Conservation (phyloP, 371 early-diverging fungal species). For the Capillidium heterosporum region DNA sequence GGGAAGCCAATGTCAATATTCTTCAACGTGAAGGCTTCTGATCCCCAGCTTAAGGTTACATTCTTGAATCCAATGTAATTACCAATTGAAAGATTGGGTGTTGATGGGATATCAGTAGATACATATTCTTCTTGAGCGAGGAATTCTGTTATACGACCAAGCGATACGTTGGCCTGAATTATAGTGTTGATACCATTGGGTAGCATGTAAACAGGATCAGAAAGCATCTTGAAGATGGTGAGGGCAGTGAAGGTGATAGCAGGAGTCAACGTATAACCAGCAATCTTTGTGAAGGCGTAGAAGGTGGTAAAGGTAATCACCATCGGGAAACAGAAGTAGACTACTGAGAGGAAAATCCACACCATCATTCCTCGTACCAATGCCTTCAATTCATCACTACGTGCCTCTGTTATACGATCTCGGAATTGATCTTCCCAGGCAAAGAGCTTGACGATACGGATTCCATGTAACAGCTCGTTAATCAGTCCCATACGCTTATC, state of each 20-base stretch:
- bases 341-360: slow-evolving; percentile 20
- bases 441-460: slow-evolving; percentile 50
- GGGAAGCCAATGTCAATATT: slow-evolving; percentile 33
- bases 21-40: slow-evolving; percentile 20
- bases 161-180: slow-evolving; percentile 29
- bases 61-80: slow-evolving; percentile 24
- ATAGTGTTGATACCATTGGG: slow-evolving; percentile 32
- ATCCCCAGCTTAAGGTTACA: slow-evolving; percentile 25
- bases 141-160: slow-evolving; percentile 30
- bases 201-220: slow-evolving; percentile 29
- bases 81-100: slow-evolving; percentile 8
- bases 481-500: slow-evolving; percentile 25
- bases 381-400: slow-evolving; percentile 27
- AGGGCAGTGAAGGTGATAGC: slow-evolving; percentile 40
- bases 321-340: slow-evolving; percentile 27
- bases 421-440: slow-evolving; percentile 44
- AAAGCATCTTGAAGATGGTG: slow-evolving; percentile 28
- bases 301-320: slow-evolving; percentile 32
- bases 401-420: slow-evolving; percentile 21
- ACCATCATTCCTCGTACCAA: slow-evolving; percentile 17
- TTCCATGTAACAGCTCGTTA: slow-evolving; percentile 34
- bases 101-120: slow-evolving; percentile 9
- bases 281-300: slow-evolving; percentile 30
- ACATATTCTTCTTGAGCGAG: slow-evolving; percentile 26
- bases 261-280: slow-evolving; percentile 32